phyloP scores from a whole-genome alignment of 495 filamentous ascomycete genomes.

The Lophiostoma macrostomum region DNA sequence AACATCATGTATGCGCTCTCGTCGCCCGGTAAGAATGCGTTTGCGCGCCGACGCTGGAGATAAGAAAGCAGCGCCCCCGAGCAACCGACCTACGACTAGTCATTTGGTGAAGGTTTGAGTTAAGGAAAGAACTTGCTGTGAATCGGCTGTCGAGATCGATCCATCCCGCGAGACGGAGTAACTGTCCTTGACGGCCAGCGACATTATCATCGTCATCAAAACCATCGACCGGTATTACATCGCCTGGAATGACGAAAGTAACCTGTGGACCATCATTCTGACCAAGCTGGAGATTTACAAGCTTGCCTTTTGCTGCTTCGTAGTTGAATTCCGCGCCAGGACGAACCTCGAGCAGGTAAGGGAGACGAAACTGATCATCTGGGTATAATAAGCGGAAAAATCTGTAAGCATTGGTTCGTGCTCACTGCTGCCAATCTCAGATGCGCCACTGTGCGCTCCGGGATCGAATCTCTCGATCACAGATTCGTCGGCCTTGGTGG shows the following conservation, averaged over 20 bases:
- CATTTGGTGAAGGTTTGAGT: not conserved
- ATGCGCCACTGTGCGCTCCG: slow-evolving; percentile 30
- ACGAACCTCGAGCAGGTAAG: slow-evolving; percentile 70
- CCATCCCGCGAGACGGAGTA: slow-evolving; percentile 67
- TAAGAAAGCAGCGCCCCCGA: slow-evolving; percentile 81
- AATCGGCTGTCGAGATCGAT: slow-evolving; percentile 77
- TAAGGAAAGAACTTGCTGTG: slow-evolving; percentile 44
- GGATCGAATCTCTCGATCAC: slow-evolving; percentile 43
- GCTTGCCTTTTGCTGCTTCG: slow-evolving; percentile 63
- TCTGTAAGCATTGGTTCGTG: too few relatives aligned
- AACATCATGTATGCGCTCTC: slow-evolving; percentile 51
- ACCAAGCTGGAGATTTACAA: slow-evolving; percentile 57
- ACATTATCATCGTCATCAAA: slow-evolving; percentile 51
- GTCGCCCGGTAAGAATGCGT: slow-evolving; percentile 56
- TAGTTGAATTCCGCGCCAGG: slow-evolving; percentile 77
- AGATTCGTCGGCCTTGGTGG: slow-evolving; percentile 64
- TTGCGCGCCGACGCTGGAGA: slow-evolving; percentile 65
- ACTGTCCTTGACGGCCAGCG: slow-evolving; percentile 56
- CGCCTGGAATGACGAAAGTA: slow-evolving; percentile 54
- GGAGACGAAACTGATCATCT: slow-evolving; percentile 48
- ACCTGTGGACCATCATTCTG: slow-evolving; percentile 49
- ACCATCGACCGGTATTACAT: slow-evolving; percentile 47
- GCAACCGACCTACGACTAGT: slow-evolving; percentile 57
- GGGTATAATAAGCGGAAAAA: not conserved
- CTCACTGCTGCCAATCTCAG: slow-evolving; percentile 36